phyloP scores from a whole-genome alignment of 345 rosid species.

The Boechera retrofracta region DNA sequence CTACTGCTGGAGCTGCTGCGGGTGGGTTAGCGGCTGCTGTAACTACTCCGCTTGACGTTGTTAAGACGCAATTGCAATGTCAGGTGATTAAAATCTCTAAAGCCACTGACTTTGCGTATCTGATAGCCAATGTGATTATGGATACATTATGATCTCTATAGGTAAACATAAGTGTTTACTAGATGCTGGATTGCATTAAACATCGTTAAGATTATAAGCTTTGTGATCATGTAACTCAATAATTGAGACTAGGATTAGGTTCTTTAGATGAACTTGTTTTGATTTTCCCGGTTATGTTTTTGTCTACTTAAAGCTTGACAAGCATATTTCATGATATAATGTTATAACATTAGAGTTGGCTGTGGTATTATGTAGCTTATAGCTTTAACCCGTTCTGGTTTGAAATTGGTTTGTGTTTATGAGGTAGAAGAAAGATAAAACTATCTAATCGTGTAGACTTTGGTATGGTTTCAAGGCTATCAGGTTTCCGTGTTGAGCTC shows the following conservation, averaged over 20 bases:
- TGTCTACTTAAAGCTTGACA: constrained; percentile 2
- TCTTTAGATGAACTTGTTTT: background rate
- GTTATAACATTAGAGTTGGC: background rate
- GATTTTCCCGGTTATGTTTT: background rate
- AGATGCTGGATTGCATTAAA: constrained; percentile 7
- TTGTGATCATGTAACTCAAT: background rate
- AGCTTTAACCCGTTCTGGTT: background rate
- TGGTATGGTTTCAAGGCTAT: background rate
- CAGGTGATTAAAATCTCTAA: constrained; percentile 61
- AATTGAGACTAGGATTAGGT: background rate
- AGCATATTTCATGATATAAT: background rate
- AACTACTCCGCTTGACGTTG: constrained; percentile 52
- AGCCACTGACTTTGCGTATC: background rate
- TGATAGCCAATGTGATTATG: constrained; percentile 16
- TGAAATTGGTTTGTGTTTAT: background rate
- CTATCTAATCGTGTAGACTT: background rate
- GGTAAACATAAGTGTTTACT: background rate
- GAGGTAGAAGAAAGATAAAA: background rate
- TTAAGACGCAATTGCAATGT: constrained; percentile 83
- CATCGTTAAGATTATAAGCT: background rate
- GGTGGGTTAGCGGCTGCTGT: constrained; percentile 67
- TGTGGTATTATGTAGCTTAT: background rate
- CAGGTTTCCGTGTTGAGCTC: background rate
- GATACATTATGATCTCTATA: background rate
- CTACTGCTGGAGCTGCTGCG: constrained; percentile 98